Conservation (phyloP, 2,329 filamentous ascomycete genomes). For the Coleophoma eucalyptorum region DNA sequence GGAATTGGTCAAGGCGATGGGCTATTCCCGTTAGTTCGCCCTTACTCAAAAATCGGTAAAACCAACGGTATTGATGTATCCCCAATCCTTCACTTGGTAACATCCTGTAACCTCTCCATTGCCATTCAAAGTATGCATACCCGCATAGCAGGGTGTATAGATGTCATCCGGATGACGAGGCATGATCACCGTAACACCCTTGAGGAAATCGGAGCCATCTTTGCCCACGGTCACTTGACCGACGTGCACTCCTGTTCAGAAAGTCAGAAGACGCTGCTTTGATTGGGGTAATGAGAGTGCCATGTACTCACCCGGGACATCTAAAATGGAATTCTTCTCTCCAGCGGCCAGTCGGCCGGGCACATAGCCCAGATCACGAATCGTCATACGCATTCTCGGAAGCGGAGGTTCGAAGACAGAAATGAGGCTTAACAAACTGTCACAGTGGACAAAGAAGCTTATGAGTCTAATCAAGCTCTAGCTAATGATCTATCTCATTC, state of each 20-base stretch:
- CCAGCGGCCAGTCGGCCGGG: constrained; percentile 21
- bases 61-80: constrained; percentile 23
- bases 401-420: not conserved
- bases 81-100: constrained; percentile 25
- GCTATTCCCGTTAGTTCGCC: constrained; percentile 8
- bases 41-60: not conserved
- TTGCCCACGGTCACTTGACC: constrained; percentile 23
- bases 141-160: constrained; percentile 23
- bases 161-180: constrained; percentile 23
- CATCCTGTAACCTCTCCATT: constrained; percentile 25
- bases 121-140: constrained; percentile 23
- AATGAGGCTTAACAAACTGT: not conserved
- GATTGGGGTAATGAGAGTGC: not conserved
- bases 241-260: constrained; percentile 18
- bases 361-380: constrained; percentile 20
- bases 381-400: constrained; percentile 17
- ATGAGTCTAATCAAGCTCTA: too few relatives aligned
- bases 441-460: too few relatives aligned
- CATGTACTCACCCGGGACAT: constrained; percentile 17
- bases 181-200: constrained; percentile 25
- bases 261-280: not conserved
- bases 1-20: constrained; percentile 32
- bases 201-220: constrained; percentile 18
- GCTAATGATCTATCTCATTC: too few relatives aligned
- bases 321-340: constrained; percentile 25